A percentile compares a stretch with the other conserved stretches of the same genome.
Conservation (phyloP, 768 basidiomycete genomes). For the Kwoniella newhampshirensis region DNA sequence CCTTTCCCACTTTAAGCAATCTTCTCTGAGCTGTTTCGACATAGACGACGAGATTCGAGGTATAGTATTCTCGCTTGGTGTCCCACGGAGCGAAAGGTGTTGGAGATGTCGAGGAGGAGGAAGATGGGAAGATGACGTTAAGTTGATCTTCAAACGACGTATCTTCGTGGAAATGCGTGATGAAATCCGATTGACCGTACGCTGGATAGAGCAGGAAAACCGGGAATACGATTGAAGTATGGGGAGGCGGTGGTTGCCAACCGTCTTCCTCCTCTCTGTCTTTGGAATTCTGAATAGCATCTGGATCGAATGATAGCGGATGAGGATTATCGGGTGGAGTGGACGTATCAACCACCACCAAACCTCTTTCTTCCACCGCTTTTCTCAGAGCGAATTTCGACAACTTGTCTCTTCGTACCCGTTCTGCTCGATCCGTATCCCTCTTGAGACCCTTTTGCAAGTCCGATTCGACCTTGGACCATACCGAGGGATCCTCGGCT, state of each 20-base stretch:
- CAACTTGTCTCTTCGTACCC: constrained; percentile 56
- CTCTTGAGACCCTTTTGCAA: constrained; percentile 36
- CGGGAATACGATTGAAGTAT: constrained; percentile 70
- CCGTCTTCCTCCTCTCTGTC: constrained; percentile 36
- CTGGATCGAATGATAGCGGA: constrained; percentile 47
- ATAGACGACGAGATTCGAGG: constrained; percentile 71
- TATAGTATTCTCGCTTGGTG: constrained; percentile 64
- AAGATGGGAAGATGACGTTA: constrained; percentile 71
- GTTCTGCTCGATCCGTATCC: constrained; percentile 43
- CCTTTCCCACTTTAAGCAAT: constrained; percentile 85
- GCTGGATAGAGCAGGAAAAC: constrained; percentile 93
- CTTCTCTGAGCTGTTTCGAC: constrained; percentile 73
- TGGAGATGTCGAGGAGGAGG: neutral
- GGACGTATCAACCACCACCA: constrained; percentile 42
- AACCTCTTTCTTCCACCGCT: constrained; percentile 72
- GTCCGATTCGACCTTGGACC: constrained; percentile 56
- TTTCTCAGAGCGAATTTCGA: constrained; percentile 60
- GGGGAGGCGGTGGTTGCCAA: constrained; percentile 59
- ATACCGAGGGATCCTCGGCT: constrained; percentile 59
- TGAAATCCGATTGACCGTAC: constrained; percentile 81
- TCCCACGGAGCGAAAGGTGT: constrained; percentile 74
- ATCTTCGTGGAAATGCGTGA: constrained; percentile 79
- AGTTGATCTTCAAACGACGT: constrained; percentile 75
- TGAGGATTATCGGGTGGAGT: constrained; percentile 53
- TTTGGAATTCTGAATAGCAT: constrained; percentile 11